A percentile compares a stretch with the other conserved stretches of the same genome.
Conservation (phyloP, 208 protist genomes). For the Acanthamoeba sp. region DNA sequence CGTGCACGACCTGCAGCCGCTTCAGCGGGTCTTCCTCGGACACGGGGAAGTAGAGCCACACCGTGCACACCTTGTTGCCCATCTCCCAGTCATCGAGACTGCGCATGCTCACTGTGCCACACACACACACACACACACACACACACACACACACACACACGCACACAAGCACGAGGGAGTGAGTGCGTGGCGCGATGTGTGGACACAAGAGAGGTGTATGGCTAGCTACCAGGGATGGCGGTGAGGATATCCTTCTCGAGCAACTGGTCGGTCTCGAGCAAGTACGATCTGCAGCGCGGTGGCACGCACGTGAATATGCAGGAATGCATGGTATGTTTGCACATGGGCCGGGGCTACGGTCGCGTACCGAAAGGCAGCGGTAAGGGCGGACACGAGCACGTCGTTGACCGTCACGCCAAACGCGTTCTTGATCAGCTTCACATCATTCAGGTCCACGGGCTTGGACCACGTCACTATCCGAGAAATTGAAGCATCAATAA, state of each 20-base stretch:
- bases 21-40: background rate
- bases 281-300: background rate
- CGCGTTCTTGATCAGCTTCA: constrained; percentile 8
- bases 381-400: constrained; percentile 17
- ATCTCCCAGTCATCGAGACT: constrained; percentile 35
- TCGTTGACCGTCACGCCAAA: constrained; percentile 28
- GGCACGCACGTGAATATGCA: background rate
- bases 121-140: no score
- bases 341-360: no score
- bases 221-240: background rate
- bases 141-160: no score
- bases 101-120: background rate
- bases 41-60: constrained; percentile 52
- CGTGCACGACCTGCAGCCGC: background rate
- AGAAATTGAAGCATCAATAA: background rate
- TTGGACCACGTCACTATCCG: constrained; percentile 14
- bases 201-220: no score
- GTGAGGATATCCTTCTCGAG: background rate
- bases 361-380: background rate
- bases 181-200: no score
- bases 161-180: no score
- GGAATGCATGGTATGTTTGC: background rate
- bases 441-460: background rate
- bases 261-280: background rate
- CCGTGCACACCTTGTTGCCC: constrained; percentile 37